phyloP scores from a whole-genome alignment of 1,284 basidiomycete genomes.

The Golubevia sp. region DNA sequence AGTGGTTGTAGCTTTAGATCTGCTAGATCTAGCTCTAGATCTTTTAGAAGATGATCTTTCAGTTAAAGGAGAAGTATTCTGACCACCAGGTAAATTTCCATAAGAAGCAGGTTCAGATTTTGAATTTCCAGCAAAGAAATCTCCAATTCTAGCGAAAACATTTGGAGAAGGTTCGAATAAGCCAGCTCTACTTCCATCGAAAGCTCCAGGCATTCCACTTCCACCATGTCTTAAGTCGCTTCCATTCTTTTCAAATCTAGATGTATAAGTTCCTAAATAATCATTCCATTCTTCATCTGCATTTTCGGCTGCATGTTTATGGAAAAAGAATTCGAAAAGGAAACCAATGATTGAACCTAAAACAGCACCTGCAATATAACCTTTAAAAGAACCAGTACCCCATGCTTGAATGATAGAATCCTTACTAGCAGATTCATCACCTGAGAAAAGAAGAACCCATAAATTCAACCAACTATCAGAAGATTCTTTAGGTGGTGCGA shows the following conservation, averaged over 20 bases:
- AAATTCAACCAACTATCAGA: constrained; percentile 41
- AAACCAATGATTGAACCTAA: constrained; percentile 28
- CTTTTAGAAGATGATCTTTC: too few relatives aligned
- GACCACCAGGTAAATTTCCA: constrained; percentile 13
- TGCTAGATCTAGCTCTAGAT: too few relatives aligned
- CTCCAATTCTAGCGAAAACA: constrained; percentile 22
- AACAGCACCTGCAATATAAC: constrained; percentile 43
- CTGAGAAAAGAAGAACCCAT: constrained; percentile 35
- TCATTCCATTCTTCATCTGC: constrained; percentile 46
- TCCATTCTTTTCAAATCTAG: constrained; percentile 21
- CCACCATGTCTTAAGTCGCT: not conserved
- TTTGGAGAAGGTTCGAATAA: constrained; percentile 37
- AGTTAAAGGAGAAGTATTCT: too few relatives aligned
- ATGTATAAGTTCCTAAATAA: constrained; percentile 37
- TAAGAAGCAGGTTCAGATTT: constrained; percentile 23
- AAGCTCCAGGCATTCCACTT: not conserved
- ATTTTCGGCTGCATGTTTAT: constrained; percentile 33
- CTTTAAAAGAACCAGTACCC: constrained; percentile 44
- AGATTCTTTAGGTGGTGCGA: constrained; percentile 21
- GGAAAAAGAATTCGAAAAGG: constrained; percentile 36
- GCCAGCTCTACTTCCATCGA: constrained; percentile 17
- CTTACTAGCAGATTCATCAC: constrained; percentile 16
- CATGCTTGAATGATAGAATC: constrained; percentile 23
- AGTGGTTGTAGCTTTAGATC: too few relatives aligned
- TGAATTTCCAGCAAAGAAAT: constrained; percentile 12